A percentile compares a stretch with the other conserved stretches of the same genome.
These are phyloP conservation scores for Phytophthora cactorum DNA, from an alignment of 352 stramenopile species.

Conservation along the genomic window DNA sequence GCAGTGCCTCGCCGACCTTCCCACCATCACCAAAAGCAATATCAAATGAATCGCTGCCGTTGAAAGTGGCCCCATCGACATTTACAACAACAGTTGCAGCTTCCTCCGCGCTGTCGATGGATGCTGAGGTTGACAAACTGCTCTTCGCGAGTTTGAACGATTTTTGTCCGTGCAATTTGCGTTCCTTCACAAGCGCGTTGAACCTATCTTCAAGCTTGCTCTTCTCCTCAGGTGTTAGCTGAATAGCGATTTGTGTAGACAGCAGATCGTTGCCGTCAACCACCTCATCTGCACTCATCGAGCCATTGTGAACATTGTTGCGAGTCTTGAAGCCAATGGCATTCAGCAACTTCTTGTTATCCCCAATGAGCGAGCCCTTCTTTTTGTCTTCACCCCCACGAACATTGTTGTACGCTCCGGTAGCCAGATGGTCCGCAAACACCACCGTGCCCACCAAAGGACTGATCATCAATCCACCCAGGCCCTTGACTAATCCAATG, in stretches of 20 bases:
- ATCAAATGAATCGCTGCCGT: constrained; percentile 39
- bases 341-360: constrained; percentile 50
- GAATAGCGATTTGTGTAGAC: constrained; percentile 48
- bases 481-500: constrained; percentile 62
- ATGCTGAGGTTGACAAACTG: neutral
- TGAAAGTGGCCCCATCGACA: constrained; percentile 36
- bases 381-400: constrained; percentile 51
- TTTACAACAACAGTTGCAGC: constrained; percentile 18
- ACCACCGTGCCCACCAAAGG: constrained; percentile 62
- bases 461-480: constrained; percentile 57
- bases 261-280: constrained; percentile 34
- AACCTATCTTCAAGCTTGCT: constrained; percentile 46
- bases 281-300: constrained; percentile 59
- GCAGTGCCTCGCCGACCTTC: constrained; percentile 34
- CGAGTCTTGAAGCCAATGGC: constrained; percentile 47
- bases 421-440: constrained; percentile 72
- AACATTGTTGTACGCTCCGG: constrained; percentile 65
- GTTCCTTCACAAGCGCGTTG: constrained; percentile 47
- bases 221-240: constrained; percentile 48
- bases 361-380: constrained; percentile 51
- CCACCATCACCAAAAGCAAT: constrained; percentile 38
- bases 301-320: constrained; percentile 54
- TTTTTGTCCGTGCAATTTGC: constrained; percentile 26
- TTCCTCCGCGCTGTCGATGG: constrained; percentile 11
- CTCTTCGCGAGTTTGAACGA: constrained; percentile 27